phyloP scores from a whole-genome alignment of 257 asterid genomes.

The Lycium barbarum region DNA sequence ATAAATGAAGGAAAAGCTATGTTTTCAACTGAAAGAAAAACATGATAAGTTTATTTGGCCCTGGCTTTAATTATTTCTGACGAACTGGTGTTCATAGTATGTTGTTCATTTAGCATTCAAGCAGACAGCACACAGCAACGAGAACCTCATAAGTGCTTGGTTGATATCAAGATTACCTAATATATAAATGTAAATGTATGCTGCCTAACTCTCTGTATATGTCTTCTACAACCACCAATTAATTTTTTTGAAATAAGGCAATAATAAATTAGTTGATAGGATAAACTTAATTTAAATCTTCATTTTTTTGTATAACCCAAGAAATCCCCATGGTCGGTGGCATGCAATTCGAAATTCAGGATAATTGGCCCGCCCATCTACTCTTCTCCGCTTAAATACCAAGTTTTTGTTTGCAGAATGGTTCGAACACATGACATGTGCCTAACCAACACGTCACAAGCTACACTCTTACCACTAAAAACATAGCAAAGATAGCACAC shows the following conservation, averaged over 20 bases:
- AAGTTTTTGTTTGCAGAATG: background rate
- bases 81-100: no score
- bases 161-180: background rate
- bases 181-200: background rate
- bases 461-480: background rate
- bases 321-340: background rate
- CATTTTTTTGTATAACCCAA: background rate
- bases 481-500: no score
- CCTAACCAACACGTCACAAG: background rate
- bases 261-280: no score
- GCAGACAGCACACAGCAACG: background rate
- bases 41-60: no score
- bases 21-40: no score
- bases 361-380: background rate
- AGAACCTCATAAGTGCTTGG: background rate
- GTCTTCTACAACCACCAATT: background rate
- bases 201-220: constrained; percentile 4
- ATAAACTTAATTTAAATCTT: no score
- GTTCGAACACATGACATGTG: background rate
- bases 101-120: background rate
- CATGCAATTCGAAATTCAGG: background rate
- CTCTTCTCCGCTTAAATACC: background rate
- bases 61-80: no score
- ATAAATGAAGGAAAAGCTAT: no score
- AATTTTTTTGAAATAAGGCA: background rate